A percentile compares a stretch with the other conserved stretches of the same genome.
These are phyloP conservation scores for Fusarium scirpi DNA, from an alignment of 2,329 filamentous ascomycete genomes.

Conservation along the genomic window DNA sequence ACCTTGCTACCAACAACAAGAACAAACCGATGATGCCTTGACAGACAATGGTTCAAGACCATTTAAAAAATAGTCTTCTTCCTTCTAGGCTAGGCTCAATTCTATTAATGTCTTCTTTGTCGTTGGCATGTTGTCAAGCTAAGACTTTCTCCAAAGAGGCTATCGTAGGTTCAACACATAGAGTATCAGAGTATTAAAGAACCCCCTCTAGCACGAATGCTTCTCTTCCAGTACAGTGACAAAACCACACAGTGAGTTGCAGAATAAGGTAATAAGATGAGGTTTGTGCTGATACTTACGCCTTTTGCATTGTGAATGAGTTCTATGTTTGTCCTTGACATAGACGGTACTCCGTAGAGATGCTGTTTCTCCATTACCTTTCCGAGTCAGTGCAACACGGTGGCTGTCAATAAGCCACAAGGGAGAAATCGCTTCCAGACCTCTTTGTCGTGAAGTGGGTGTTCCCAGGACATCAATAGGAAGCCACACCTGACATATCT, in stretches of 20 bases:
- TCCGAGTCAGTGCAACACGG: background rate
- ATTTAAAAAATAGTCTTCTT: background rate
- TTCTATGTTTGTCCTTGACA: background rate
- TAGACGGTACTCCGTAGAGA: background rate
- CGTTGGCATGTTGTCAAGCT: background rate
- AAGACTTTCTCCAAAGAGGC: background rate
- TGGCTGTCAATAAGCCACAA: background rate
- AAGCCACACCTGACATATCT: background rate
- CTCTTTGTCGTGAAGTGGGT: background rate
- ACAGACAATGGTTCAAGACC: background rate
- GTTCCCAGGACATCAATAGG: background rate
- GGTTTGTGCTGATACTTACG: background rate
- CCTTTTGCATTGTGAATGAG: background rate
- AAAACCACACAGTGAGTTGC: background rate
- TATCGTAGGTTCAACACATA: background rate
- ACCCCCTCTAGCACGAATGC: background rate
- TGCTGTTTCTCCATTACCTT: background rate
- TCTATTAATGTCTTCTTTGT: background rate
- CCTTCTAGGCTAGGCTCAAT: background rate
- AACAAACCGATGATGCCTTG: background rate
- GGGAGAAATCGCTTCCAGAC: no score
- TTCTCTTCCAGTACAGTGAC: background rate
- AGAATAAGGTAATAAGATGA: background rate
- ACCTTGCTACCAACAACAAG: background rate
- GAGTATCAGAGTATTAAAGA: background rate